A percentile compares a stretch with the other conserved stretches of the same genome.
Evolutionary conservation across 2,329 filamentous ascomycete genomes (phyloP).

Genomic region (Chaetothyriales sp.): DNA sequence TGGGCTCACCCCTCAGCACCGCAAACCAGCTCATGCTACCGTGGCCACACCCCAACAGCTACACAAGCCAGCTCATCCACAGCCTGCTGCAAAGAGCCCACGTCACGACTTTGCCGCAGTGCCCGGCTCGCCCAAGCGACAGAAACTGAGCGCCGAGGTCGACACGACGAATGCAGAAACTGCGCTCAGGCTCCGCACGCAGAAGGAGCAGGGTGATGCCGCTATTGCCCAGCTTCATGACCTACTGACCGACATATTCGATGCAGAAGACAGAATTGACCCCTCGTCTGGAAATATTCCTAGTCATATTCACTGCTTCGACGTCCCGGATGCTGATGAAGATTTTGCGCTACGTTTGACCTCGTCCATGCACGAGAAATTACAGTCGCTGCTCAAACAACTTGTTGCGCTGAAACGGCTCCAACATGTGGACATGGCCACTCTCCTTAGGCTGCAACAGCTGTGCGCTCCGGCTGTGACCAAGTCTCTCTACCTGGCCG

Average conservation of each 20-base stretch:
- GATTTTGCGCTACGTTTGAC: constrained; percentile 53
- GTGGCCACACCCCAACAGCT: constrained; percentile 1
- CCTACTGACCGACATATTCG: constrained; percentile 51
- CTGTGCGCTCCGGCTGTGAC: constrained; percentile 63
- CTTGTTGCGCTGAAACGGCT: constrained; percentile 56
- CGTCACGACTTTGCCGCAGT: constrained; percentile 27
- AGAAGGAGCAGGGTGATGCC: constrained; percentile 64
- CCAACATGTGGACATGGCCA: constrained; percentile 55
- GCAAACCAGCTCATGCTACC: background rate
- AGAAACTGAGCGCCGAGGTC: constrained; percentile 36
- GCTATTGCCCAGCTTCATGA: constrained; percentile 54
- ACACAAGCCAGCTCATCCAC: constrained; percentile 34
- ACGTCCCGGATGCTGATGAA: constrained; percentile 36
- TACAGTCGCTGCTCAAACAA: constrained; percentile 60
- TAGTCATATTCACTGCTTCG: constrained; percentile 41
- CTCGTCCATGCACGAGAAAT: constrained; percentile 49
- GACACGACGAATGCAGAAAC: constrained; percentile 43
- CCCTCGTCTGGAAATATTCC: constrained; percentile 26
- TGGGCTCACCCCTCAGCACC: constrained; percentile 15
- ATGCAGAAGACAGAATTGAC: constrained; percentile 57
- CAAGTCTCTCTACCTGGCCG: constrained; percentile 48
- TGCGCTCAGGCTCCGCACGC: constrained; percentile 50
- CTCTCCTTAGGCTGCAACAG: constrained; percentile 58
- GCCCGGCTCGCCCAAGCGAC: constrained; percentile 23
- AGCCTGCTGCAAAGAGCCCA: constrained; percentile 21